Percentiles rank a stretch among this genome's conserved stretches.
Conservation (phyloP, 495 filamentous ascomycete genomes). For the Hypoxylon cercidicola region DNA sequence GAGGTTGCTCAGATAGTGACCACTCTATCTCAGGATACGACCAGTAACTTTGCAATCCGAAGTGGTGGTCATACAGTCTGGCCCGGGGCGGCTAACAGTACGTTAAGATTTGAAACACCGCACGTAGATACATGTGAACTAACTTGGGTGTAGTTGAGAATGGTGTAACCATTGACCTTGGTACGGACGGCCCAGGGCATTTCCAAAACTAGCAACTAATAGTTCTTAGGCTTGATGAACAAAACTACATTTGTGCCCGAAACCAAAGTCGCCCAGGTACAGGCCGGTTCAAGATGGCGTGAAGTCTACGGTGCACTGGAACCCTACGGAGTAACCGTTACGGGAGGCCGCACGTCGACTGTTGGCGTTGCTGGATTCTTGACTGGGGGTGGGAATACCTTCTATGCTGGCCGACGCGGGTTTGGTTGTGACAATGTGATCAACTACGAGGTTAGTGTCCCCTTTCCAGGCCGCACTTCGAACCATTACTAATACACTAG, state of each 20-base stretch:
- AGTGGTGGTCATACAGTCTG: slow-evolving; percentile 5
- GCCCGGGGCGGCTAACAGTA: neutral
- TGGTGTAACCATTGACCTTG: slow-evolving; percentile 7
- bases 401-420: slow-evolving; percentile 55
- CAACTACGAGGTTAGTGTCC: slow-evolving; percentile 56
- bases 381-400: slow-evolving; percentile 60
- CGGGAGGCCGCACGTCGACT: slow-evolving; percentile 58
- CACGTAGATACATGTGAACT: neutral
- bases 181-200: slow-evolving; percentile 38
- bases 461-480: neutral
- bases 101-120: neutral
- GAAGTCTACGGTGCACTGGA: slow-evolving; percentile 60
- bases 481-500: slow-evolving; percentile 5
- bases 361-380: slow-evolving; percentile 64
- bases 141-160: neutral
- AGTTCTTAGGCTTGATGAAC: slow-evolving; percentile 50
- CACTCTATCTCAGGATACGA: neutral
- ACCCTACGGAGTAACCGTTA: slow-evolving; percentile 50
- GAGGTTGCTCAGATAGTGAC: slow-evolving; percentile 10
- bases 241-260: slow-evolving; percentile 36
- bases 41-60: slow-evolving; percentile 4
- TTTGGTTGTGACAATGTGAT: slow-evolving; percentile 58
- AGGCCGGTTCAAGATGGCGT: slow-evolving; percentile 50
- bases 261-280: slow-evolving; percentile 45
- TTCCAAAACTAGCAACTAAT: slow-evolving; percentile 40